These are phyloP conservation scores for Fusarium anthophilum DNA, from an alignment of 2,329 filamentous ascomycete genomes.

Conservation along the genomic window DNA sequence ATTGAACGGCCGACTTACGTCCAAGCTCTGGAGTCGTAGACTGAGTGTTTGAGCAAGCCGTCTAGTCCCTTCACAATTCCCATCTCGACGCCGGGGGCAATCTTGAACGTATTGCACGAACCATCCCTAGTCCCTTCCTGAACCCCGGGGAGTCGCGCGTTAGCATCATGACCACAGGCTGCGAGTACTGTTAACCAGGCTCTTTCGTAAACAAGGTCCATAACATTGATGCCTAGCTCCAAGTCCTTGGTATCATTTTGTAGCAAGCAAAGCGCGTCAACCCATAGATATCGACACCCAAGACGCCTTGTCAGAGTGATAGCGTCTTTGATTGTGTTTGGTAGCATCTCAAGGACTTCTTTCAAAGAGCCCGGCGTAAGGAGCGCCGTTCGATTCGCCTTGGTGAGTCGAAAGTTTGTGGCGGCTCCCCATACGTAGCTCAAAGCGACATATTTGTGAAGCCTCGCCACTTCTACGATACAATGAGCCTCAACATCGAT, in stretches of 20 bases:
- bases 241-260: rapidly evolving
- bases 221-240: background rate
- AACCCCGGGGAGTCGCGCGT: rapidly evolving
- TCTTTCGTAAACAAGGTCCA: background rate
- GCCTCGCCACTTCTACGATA: rapidly evolving
- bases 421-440: background rate
- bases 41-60: rapidly evolving
- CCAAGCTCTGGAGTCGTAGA: background rate
- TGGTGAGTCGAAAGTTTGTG: background rate
- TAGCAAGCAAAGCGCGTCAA: background rate
- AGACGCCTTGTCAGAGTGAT: rapidly evolving
- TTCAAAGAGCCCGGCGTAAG: rapidly evolving
- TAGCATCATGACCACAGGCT: background rate
- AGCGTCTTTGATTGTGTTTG: background rate
- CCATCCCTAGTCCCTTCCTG: background rate
- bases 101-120: rapidly evolving
- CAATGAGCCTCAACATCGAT: rapidly evolving
- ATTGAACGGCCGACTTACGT: rapidly evolving
- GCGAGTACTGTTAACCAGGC: background rate
- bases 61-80: rapidly evolving
- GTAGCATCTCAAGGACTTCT: rapidly evolving
- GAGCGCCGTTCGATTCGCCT: background rate
- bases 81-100: background rate
- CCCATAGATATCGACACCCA: background rate
- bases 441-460: background rate